phyloP scores from a whole-genome alignment of 78 protist species.

The Dictyostelium brefeldianum region DNA sequence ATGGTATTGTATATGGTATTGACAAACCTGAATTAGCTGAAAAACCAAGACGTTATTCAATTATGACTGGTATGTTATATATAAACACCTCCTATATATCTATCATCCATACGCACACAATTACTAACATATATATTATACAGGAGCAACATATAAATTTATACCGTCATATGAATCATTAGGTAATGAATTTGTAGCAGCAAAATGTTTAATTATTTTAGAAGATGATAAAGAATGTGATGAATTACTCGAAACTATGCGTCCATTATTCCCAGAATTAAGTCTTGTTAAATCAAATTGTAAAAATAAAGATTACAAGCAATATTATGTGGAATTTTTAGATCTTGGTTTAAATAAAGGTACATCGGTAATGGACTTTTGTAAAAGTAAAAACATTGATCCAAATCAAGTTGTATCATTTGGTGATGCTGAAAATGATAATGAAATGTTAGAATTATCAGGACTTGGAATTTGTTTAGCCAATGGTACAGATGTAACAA shows the following conservation, averaged over 20 bases:
- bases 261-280: slow-evolving; percentile 29
- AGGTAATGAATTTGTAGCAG: background rate
- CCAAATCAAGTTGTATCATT: slow-evolving; percentile 31
- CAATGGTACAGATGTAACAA: slow-evolving; percentile 49
- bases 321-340: slow-evolving; percentile 57
- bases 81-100: background rate
- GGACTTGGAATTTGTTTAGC: slow-evolving; percentile 74
- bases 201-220: slow-evolving; percentile 41
- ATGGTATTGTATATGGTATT: slow-evolving; percentile 28
- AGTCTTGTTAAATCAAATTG: slow-evolving; percentile 62
- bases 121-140: background rate
- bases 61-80: slow-evolving; percentile 31
- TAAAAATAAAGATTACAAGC: slow-evolving; percentile 32
- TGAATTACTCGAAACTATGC: slow-evolving; percentile 3
- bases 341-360: slow-evolving; percentile 63
- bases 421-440: slow-evolving; percentile 79
- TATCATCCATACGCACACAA: no score
- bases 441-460: slow-evolving; percentile 44
- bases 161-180: background rate
- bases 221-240: slow-evolving; percentile 57
- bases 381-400: slow-evolving; percentile 2
- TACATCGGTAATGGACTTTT: slow-evolving; percentile 5
- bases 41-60: slow-evolving; percentile 34
- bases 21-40: background rate
- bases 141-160: slow-evolving; percentile 48